Evolutionary conservation across 2,329 filamentous ascomycete genomes (phyloP), one percentile per base, ranked within the genome.

Genomic region (Aspergillus fumigatus): DNA sequence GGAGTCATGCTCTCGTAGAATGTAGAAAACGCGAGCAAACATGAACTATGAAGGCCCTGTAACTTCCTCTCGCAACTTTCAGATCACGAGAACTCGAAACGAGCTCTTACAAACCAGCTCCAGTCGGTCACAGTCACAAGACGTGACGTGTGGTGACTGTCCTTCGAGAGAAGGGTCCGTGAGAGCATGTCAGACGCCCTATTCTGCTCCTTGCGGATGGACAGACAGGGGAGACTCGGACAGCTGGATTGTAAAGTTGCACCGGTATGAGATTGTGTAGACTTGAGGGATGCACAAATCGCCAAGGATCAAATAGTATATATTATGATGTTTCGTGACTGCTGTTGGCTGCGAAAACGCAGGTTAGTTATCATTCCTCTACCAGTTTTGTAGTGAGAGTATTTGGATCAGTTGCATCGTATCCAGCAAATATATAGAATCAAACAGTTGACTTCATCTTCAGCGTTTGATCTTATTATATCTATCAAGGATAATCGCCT

Each of bases 21-120:
- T 55, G 52, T 54, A 58, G 51, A 62, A 60, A 56, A 66, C 60
- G 62, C 62, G 63, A 67, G 68, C 62, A 70, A 71, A 69, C 74
- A 76, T 74, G 74, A 75, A 76, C 74, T 76, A 76, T 76, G 74
- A 76, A 76, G 74, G 74, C 72, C 68, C 74, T 75, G 57, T 53
- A 53, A 41, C 50, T 75, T 73, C 54, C 58, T 75, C 66, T 76
- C 59, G 73, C 74, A 75, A 75, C 66, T 63, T 60, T 53, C 54
- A 48, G 50, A 41, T 55, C 48, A 48, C 51, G 53, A 19, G 27
- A 58, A 56, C 57, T 54, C 51, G 52, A 59, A 57, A 58, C 48
- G 43, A 55, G 51, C 52, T 59, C 62, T 60, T 59, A 58, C 67
- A 70, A 67, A 61, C 69, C 73, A 75, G 72, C 72, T 73, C 73